Percentiles rank a stretch among this genome's conserved stretches.
Conservation (phyloP, 148 eudicot genomes). For the Drosera capensis region DNA sequence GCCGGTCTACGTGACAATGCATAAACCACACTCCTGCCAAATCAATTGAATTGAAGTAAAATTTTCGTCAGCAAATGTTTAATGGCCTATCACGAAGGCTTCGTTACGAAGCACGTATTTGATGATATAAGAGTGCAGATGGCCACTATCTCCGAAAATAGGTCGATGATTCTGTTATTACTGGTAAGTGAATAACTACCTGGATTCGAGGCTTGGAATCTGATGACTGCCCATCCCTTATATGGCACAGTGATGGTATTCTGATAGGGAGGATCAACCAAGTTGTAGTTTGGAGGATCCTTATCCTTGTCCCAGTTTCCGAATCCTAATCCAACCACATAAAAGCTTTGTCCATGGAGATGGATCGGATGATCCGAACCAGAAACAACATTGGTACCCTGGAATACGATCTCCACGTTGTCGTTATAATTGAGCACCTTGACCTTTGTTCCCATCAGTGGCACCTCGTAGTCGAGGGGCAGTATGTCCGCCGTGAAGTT, state of each 20-base stretch:
- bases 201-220: slow-evolving; percentile 11
- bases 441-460: slow-evolving; percentile 2
- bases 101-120: neutral
- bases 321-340: slow-evolving; percentile 9
- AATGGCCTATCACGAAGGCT: neutral
- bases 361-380: slow-evolving; percentile 11
- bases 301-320: slow-evolving; percentile 8
- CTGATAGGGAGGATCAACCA: slow-evolving; percentile 9
- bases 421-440: slow-evolving; percentile 4
- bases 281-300: slow-evolving; percentile 6
- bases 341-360: slow-evolving; percentile 9
- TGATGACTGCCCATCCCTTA: slow-evolving; percentile 9
- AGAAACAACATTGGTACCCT: slow-evolving; percentile 9
- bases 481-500: slow-evolving; percentile 7
- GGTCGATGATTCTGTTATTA: too few species aligned
- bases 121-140: neutral
- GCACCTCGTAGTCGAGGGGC: slow-evolving; percentile 4
- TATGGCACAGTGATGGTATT: slow-evolving; percentile 10
- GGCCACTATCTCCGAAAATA: too few species aligned
- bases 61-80: neutral
- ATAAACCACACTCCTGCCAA: slow-evolving; percentile 27
- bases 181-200: neutral
- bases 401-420: slow-evolving; percentile 11
- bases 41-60: neutral
- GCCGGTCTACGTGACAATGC: slow-evolving; percentile 26